Conservation (phyloP, 2,329 filamentous ascomycete genomes). For the Waltergamsia citrina region DNA sequence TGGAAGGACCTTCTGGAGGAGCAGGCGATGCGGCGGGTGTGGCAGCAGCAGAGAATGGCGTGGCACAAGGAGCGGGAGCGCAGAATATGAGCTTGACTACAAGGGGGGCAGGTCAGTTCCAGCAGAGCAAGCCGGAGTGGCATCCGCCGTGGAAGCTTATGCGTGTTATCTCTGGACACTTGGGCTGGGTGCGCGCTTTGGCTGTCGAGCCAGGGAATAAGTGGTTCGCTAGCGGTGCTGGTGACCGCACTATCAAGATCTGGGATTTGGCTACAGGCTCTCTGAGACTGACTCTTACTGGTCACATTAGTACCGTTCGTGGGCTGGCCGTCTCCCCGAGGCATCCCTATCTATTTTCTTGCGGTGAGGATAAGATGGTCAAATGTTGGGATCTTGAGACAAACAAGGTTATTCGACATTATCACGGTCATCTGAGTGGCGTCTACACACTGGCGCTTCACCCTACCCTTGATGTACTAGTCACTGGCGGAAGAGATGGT, state of each 20-base stretch:
- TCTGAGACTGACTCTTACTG: constrained; percentile 79
- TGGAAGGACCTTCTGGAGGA: constrained; percentile 17
- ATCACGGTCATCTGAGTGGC: constrained; percentile 92
- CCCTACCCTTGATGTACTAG: constrained; percentile 86
- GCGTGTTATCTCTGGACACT: constrained; percentile 91
- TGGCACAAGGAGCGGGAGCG: constrained; percentile 3
- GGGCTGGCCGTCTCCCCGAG: constrained; percentile 86
- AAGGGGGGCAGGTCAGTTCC: constrained; percentile 16
- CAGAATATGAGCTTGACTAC: constrained; percentile 21
- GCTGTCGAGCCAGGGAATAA: constrained; percentile 94
- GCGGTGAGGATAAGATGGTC: constrained; percentile 98
- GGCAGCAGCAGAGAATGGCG: constrained; percentile 2
- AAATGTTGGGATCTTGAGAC: constrained; percentile 99
- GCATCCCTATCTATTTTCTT: constrained; percentile 95
- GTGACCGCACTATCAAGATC: constrained; percentile 95
- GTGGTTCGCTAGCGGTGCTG: constrained; percentile 94
- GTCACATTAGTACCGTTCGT: constrained; percentile 87
- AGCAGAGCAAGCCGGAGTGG: constrained; percentile 73
- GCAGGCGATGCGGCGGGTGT: constrained; percentile 6
- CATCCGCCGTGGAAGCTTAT: constrained; percentile 98
- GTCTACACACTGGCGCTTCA: constrained; percentile 93
- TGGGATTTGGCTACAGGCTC: constrained; percentile 89
- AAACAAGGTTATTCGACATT: constrained; percentile 98
- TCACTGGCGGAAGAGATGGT: constrained; percentile 89
- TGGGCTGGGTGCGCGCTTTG: constrained; percentile 86